phyloP scores from a whole-genome alignment of 169 alveolate species.

The Plasmodium coatneyi region DNA sequence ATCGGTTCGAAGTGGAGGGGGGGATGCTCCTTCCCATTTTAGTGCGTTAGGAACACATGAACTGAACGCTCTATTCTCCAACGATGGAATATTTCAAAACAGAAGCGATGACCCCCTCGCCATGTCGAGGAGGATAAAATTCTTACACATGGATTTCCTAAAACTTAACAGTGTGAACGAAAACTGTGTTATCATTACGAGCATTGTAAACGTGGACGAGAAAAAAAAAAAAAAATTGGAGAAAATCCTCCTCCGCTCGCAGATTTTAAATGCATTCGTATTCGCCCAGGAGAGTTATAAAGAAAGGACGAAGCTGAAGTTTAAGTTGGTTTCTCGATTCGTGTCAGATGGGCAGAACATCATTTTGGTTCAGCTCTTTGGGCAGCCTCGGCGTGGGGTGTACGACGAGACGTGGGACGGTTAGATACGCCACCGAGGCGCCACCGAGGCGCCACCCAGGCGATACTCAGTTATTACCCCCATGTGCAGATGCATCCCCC shows the following conservation, averaged over 20 bases:
- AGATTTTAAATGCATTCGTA: conserved; percentile 60
- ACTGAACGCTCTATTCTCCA: conserved; percentile 9
- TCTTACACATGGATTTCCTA: conserved; percentile 11
- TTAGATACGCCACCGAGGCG: not conserved
- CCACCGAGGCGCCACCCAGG: not conserved
- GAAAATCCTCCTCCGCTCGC: conserved; percentile 27
- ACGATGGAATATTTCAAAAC: not conserved
- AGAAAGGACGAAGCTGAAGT: conserved; percentile 52
- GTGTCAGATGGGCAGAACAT: conserved; percentile 67
- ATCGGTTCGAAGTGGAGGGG: not conserved
- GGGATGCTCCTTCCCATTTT: not conserved
- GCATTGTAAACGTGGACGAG: conserved; percentile 30
- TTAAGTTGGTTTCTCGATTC: conserved; percentile 32
- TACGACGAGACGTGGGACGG: conserved; percentile 28
- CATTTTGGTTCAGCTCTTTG: conserved; percentile 51
- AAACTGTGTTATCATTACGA: conserved; percentile 59
- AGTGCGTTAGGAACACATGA: not conserved
- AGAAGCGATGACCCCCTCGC: not conserved
- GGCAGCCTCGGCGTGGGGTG: not conserved
- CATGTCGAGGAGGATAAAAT: conserved; percentile 19
- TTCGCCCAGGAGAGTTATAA: conserved; percentile 55
- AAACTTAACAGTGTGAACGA: conserved; percentile 8
- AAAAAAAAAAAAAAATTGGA: conserved; percentile 60
- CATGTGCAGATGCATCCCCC: not conserved
- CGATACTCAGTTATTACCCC: not conserved